Conservation (phyloP, 768 basidiomycete species). For the Hysterangium stoloniferum region DNA sequence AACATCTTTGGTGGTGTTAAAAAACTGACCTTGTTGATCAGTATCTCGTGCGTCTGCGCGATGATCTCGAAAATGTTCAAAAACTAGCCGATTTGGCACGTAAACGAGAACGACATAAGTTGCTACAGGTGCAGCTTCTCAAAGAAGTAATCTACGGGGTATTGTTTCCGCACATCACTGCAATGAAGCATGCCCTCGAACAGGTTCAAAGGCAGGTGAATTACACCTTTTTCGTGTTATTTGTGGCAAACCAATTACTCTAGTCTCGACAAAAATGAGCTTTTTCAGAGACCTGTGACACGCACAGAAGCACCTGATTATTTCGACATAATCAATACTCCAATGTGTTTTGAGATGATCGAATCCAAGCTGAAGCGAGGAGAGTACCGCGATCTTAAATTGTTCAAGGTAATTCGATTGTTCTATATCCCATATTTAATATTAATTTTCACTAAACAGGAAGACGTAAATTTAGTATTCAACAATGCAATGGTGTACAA, state of each 20-base stretch:
- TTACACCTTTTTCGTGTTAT: too few relatives aligned
- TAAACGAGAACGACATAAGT: constrained; percentile 78
- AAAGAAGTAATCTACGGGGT: constrained; percentile 54
- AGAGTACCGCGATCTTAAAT: constrained; percentile 69
- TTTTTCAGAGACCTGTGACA: constrained; percentile 81
- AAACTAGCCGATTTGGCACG: constrained; percentile 57
- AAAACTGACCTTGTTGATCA: constrained; percentile 33
- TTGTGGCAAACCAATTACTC: too few relatives aligned
- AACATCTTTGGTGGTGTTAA: too few relatives aligned
- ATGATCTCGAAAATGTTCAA: constrained; percentile 70
- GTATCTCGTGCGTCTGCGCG: constrained; percentile 55
- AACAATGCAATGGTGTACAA: constrained; percentile 88
- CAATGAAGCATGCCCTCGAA: constrained; percentile 58
- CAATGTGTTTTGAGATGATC: constrained; percentile 87
- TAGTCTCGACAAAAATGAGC: constrained; percentile 65
- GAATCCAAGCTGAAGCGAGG: constrained; percentile 74
- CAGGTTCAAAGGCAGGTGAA: constrained; percentile 65
- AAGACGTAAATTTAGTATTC: constrained; percentile 77
- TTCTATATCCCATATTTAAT: neutral
- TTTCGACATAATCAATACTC: constrained; percentile 73
- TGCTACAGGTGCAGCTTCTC: constrained; percentile 56
- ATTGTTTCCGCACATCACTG: constrained; percentile 59
- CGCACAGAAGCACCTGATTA: constrained; percentile 81
- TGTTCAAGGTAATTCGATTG: constrained; percentile 51
- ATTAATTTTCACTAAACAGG: constrained; percentile 31